Evolutionary conservation across 208 protist species (phyloP).

Genomic region (Acanthamoeba culbertsoni): DNA sequence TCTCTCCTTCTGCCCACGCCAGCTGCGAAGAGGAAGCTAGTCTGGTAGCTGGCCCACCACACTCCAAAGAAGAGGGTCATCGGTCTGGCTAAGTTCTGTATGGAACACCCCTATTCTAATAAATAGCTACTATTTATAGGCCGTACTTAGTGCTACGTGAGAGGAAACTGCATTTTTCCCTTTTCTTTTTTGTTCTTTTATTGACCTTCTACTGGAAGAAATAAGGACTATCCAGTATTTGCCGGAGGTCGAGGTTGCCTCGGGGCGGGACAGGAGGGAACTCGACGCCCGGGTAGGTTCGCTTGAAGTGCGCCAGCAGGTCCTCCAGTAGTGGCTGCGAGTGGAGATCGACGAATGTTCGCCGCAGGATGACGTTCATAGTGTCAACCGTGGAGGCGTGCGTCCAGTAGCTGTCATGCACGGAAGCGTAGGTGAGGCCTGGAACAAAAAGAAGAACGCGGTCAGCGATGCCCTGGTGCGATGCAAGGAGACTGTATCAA

Average conservation of each 20-base stretch:
- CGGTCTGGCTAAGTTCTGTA: too few relatives aligned
- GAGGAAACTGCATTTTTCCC: too few relatives aligned
- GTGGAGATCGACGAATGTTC: conserved; percentile 97
- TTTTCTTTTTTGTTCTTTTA: too few relatives aligned
- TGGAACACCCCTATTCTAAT: too few relatives aligned
- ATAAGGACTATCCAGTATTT: conserved; percentile 70
- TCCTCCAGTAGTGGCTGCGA: conserved; percentile 76
- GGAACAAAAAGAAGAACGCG: background rate
- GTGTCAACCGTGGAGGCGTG: conserved; percentile 92
- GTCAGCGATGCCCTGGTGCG: background rate
- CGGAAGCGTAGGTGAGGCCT: conserved; percentile 89
- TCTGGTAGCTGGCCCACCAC: too few relatives aligned
- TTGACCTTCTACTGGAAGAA: conserved; percentile 78
- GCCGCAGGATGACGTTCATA: conserved; percentile 92
- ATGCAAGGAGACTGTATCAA: background rate
- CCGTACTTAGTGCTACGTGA: too few relatives aligned
- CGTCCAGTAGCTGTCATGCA: conserved; percentile 98
- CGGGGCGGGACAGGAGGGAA: conserved; percentile 69
- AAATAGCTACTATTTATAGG: too few relatives aligned
- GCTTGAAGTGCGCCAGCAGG: conserved; percentile 65
- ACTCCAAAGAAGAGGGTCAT: too few relatives aligned
- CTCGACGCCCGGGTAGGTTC: conserved; percentile 61
- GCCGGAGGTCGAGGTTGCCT: conserved; percentile 68
- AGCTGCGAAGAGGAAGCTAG: too few relatives aligned
- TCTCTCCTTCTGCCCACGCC: too few relatives aligned